These are phyloP conservation scores for Seiridium cupressi DNA, from an alignment of 2,329 filamentous ascomycete genomes.

Conservation along the genomic window DNA sequence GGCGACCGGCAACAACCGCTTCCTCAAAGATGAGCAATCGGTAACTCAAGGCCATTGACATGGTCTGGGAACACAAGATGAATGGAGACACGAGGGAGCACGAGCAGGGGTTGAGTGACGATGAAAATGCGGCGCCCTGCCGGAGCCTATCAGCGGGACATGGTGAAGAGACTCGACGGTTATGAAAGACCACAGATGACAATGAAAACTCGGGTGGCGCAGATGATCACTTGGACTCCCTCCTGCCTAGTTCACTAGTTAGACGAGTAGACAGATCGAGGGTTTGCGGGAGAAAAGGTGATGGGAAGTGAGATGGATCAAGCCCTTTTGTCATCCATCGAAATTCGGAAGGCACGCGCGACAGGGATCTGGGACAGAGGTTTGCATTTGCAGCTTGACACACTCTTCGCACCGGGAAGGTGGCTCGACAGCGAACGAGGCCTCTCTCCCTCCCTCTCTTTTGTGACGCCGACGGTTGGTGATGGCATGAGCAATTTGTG, in stretches of 20 bases:
- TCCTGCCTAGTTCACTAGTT: not conserved
- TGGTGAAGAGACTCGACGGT: not conserved
- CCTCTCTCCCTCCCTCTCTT: no score
- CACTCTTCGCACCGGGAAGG: conserved; percentile 5
- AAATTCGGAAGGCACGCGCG: not conserved
- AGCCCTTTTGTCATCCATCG: not conserved
- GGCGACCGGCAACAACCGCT: not conserved
- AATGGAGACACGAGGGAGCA: conserved; percentile 2
- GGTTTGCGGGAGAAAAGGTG: not conserved
- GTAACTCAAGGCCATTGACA: not conserved
- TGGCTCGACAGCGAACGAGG: not conserved
- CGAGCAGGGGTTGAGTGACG: conserved; percentile 7
- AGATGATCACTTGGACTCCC: not conserved
- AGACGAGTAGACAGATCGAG: not conserved
- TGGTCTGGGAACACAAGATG: conserved; percentile 2
- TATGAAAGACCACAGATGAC: conserved; percentile 8
- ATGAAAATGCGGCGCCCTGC: conserved; percentile 2
- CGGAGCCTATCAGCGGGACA: not conserved
- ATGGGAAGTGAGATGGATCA: not conserved
- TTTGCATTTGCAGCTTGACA: conserved; percentile 2
- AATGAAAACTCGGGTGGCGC: not conserved
- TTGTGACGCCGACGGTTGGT: no score
- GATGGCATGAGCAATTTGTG: no score
- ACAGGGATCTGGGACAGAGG: not conserved
- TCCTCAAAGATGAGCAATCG: not conserved